Evolutionary conservation across 2,329 filamentous ascomycete species (phyloP).

Genomic region (Aspergillus alliaceus): DNA sequence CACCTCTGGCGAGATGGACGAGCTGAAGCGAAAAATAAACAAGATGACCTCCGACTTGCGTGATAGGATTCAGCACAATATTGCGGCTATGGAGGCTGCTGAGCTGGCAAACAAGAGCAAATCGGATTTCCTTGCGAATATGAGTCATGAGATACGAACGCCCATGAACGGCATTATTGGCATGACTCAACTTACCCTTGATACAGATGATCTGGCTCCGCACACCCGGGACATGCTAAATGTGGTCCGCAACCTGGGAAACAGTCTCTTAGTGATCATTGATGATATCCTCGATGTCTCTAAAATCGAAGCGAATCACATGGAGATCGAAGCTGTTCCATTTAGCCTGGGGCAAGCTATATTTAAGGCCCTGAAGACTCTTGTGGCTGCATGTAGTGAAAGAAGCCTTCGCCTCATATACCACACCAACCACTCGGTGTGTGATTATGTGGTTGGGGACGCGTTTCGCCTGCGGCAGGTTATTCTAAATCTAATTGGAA

Average conservation of each 20-base stretch:
- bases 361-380: conserved; percentile 95
- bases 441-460: conserved; percentile 93
- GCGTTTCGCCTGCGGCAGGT: conserved; percentile 96
- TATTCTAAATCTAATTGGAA: conserved; percentile 94
- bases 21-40: conserved; percentile 98
- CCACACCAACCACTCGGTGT: conserved; percentile 87
- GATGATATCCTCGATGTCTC: conserved; percentile 72
- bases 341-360: conserved; percentile 92
- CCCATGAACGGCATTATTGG: conserved; percentile 98
- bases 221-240: conserved; percentile 98
- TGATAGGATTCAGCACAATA: conserved; percentile 96
- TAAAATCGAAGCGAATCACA: conserved; percentile 88
- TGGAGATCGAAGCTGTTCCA: conserved; percentile 97
- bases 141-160: conserved; percentile 97
- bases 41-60: conserved; percentile 96
- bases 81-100: conserved; percentile 89
- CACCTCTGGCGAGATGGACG: conserved; percentile 97
- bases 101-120: conserved; percentile 98
- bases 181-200: conserved; percentile 94
- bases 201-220: conserved; percentile 90
- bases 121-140: conserved; percentile 96
- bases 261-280: conserved; percentile 94
- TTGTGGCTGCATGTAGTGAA: conserved; percentile 97
- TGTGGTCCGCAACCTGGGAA: conserved; percentile 94
- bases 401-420: conserved; percentile 91